Evolutionary conservation across 2,329 filamentous ascomycete species (phyloP).

Genomic region (Nannizziopsis barbatae): DNA sequence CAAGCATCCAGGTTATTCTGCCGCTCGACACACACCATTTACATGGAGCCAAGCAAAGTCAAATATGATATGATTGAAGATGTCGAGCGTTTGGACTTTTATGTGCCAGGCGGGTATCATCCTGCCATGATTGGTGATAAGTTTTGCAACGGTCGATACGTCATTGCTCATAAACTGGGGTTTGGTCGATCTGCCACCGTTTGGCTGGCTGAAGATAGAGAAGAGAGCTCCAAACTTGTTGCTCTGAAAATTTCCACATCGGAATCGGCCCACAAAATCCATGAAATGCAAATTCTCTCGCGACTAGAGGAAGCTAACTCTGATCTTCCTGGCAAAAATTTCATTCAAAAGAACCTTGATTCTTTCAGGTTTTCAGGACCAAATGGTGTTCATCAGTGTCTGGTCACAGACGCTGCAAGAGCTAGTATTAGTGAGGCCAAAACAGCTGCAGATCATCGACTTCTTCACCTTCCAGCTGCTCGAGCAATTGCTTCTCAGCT

Average conservation of each 20-base stretch:
- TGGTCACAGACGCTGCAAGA: slow-evolving; percentile 17
- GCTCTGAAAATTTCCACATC: slow-evolving; percentile 10
- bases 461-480: slow-evolving; percentile 15
- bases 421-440: slow-evolving; percentile 17
- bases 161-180: slow-evolving; percentile 9
- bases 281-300: neutral
- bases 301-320: neutral
- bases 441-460: slow-evolving; percentile 15
- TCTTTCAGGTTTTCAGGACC: slow-evolving; percentile 17
- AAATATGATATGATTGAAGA: slow-evolving; percentile 3
- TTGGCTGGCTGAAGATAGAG: slow-evolving; percentile 6
- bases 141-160: slow-evolving; percentile 1
- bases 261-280: slow-evolving; percentile 5
- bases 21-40: no score
- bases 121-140: slow-evolving; percentile 5
- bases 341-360: slow-evolving; percentile 21
- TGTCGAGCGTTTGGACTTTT: slow-evolving; percentile 2
- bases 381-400: slow-evolving; percentile 20
- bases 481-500: slow-evolving; percentile 19
- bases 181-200: slow-evolving; percentile 1
- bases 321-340: slow-evolving; percentile 11
- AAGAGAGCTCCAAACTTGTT: neutral
- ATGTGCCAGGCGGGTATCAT: slow-evolving; percentile 3
- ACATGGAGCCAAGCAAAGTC: slow-evolving; percentile 7
- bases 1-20: no score